Evolutionary conservation across 805 yeast species (phyloP), one percentile per base, ranked within the genome.

Genomic region (Candida namnaoensis): DNA sequence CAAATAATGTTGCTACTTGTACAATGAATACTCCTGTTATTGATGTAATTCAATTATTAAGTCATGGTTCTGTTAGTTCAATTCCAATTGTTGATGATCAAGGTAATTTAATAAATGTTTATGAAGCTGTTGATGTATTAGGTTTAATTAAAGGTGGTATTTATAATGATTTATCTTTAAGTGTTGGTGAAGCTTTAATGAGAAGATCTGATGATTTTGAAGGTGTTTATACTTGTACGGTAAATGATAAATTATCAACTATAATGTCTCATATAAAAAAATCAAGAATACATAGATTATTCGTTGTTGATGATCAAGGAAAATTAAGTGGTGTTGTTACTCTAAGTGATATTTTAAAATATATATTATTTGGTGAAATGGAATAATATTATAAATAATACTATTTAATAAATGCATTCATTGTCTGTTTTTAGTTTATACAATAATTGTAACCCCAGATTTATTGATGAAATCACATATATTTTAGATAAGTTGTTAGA

Each of bases 191-290:
- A 61, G 98, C 98, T 0, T 68, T 93, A 41, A 78, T 93, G 79
- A 79, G 95, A 62, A 72, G 96, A 57, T 81, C 95, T 5, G 96
- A 90, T 51, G 97, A 93, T 58, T 93, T 91, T 54, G 98, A 93
- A 62, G 99, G 99, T 44, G 98, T 93, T 12, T 87, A 88, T 63
- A 93, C 98, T 0, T 93, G 99, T 64, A 87, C 97, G 0, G 71
- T 80, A 49, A 74, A 80, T 50, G 99, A 93, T 60, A 74, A 90
- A 47, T 67, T 93, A 44, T 82, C 91, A 46, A 87, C 95, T 13
- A 83, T 93, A 43, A 74, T 93, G 80, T 96, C 90, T 58, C 90
- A 95, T 32, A 88, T 93, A 45, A 76, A 97, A 54, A 84, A 88
- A 52, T 81, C 95, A 32, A 76, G 98, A 51, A 72, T 93, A 46